phyloP scores from a whole-genome alignment of 495 filamentous ascomycete genomes.

The Melanomma pulvis-pyrius region DNA sequence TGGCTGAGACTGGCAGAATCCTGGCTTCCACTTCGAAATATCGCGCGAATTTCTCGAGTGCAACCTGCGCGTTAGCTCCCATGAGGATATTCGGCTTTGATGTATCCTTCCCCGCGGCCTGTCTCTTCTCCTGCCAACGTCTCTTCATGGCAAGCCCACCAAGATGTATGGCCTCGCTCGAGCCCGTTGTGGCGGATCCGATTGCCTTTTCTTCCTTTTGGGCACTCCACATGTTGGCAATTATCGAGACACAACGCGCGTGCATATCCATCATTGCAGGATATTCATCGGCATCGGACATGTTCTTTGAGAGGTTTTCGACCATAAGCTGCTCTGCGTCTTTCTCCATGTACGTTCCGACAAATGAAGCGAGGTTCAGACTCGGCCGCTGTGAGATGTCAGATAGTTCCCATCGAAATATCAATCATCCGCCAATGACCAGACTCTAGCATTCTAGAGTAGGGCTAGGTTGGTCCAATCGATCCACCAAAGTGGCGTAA shows the following conservation, averaged over 20 bases:
- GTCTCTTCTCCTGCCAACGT: slow-evolving; percentile 70
- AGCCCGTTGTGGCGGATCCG: slow-evolving; percentile 73
- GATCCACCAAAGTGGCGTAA: too few species aligned
- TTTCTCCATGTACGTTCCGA: slow-evolving; percentile 72
- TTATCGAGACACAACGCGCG: slow-evolving; percentile 69
- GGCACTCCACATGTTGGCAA: slow-evolving; percentile 70
- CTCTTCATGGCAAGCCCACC: slow-evolving; percentile 80
- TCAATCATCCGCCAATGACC: not conserved
- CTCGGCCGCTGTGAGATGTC: slow-evolving; percentile 53
- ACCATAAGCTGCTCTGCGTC: slow-evolving; percentile 66
- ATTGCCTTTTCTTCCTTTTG: slow-evolving; percentile 68
- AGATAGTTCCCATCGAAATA: not conserved
- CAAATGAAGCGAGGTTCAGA: slow-evolving; percentile 68
- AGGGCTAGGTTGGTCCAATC: too few species aligned
- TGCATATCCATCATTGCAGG: slow-evolving; percentile 75
- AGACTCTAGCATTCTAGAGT: too few species aligned
- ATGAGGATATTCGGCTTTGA: slow-evolving; percentile 73
- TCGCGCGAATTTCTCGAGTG: slow-evolving; percentile 70
- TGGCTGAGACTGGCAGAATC: slow-evolving; percentile 66
- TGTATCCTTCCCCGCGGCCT: slow-evolving; percentile 62
- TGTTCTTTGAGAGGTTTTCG: slow-evolving; percentile 71
- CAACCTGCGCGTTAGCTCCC: slow-evolving; percentile 77
- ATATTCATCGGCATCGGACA: slow-evolving; percentile 73
- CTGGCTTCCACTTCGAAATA: slow-evolving; percentile 80
- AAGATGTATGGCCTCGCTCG: slow-evolving; percentile 73